Percentiles rank a stretch among this genome's conserved stretches.
These are phyloP conservation scores for Plectosphaerella sp. DNA, from an alignment of 2,329 filamentous ascomycete genomes.

Conservation along the genomic window DNA sequence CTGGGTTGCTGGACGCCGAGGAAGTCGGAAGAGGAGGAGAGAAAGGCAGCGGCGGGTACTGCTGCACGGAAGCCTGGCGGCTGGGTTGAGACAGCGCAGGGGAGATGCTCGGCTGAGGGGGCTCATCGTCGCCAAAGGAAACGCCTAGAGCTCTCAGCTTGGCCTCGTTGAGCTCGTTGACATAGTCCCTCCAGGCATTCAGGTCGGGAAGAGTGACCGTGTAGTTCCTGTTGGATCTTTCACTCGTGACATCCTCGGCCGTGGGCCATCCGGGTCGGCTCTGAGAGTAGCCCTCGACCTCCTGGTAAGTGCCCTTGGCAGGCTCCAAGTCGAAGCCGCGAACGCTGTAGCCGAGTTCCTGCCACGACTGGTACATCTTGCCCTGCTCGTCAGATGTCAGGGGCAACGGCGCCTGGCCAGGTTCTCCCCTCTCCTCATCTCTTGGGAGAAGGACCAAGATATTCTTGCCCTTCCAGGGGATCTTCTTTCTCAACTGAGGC, in stretches of 20 bases:
- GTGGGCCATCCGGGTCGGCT: slow-evolving; percentile 67
- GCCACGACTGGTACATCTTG: slow-evolving; percentile 61
- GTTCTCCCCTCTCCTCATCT: slow-evolving; percentile 60
- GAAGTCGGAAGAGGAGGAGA: slow-evolving; percentile 79
- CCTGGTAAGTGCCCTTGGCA: slow-evolving; percentile 7
- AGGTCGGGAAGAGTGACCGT: slow-evolving; percentile 67
- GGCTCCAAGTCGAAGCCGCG: slow-evolving; percentile 61
- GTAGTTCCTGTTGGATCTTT: slow-evolving; percentile 49
- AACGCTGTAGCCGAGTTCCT: slow-evolving; percentile 65
- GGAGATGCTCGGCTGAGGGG: slow-evolving; percentile 59
- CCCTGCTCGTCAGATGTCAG: slow-evolving; percentile 51
- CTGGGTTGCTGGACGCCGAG: slow-evolving; percentile 68
- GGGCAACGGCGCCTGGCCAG: slow-evolving; percentile 48
- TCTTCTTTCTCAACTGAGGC: slow-evolving; percentile 63
- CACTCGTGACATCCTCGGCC: slow-evolving; percentile 50
- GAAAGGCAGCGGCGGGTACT: slow-evolving; percentile 72
- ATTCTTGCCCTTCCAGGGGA: slow-evolving; percentile 71
- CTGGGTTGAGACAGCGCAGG: slow-evolving; percentile 59
- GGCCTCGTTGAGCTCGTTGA: slow-evolving; percentile 78
- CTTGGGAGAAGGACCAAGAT: slow-evolving; percentile 67
- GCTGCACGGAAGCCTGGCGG: slow-evolving; percentile 66
- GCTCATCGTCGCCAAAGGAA: slow-evolving; percentile 71
- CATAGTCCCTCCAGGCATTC: slow-evolving; percentile 70
- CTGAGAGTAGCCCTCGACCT: slow-evolving; percentile 47
- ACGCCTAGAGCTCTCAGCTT: slow-evolving; percentile 91